phyloP scores from a whole-genome alignment of 495 filamentous ascomycete species.

The Penicillium antarcticum region DNA sequence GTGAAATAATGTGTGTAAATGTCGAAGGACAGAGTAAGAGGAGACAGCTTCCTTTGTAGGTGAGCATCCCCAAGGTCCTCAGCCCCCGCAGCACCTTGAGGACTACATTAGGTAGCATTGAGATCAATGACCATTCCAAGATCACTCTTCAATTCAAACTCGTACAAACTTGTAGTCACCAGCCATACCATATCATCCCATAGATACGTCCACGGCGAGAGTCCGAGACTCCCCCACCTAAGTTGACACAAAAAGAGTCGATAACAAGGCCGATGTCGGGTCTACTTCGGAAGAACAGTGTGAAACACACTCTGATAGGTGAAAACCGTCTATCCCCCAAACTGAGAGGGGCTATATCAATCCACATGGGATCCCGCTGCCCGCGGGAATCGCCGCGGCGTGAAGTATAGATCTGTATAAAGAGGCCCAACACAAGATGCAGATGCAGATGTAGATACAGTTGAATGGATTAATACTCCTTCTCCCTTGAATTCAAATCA shows the following conservation, averaged over 20 bases:
- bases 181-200: too few relatives aligned
- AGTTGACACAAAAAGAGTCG: neutral
- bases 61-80: constrained; percentile 21
- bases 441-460: too few relatives aligned
- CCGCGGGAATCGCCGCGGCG: constrained; percentile 2
- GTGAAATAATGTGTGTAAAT: too few relatives aligned
- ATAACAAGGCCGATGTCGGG: constrained; percentile 17
- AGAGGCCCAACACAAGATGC: neutral
- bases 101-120: neutral
- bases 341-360: neutral
- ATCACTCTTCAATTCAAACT: too few relatives aligned
- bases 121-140: neutral
- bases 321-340: too few relatives aligned
- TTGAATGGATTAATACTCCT: neutral
- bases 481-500: neutral
- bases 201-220: too few relatives aligned
- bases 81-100: constrained; percentile 16
- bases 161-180: neutral
- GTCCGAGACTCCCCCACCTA: too few relatives aligned
- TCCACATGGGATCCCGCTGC: neutral
- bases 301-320: too few relatives aligned
- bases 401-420: neutral
- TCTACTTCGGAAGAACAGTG: too few relatives aligned
- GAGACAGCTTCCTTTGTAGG: constrained; percentile 7
- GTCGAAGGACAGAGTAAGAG: neutral